phyloP scores from a whole-genome alignment of 169 alveolate genomes.

The Plasmodium adleri region DNA sequence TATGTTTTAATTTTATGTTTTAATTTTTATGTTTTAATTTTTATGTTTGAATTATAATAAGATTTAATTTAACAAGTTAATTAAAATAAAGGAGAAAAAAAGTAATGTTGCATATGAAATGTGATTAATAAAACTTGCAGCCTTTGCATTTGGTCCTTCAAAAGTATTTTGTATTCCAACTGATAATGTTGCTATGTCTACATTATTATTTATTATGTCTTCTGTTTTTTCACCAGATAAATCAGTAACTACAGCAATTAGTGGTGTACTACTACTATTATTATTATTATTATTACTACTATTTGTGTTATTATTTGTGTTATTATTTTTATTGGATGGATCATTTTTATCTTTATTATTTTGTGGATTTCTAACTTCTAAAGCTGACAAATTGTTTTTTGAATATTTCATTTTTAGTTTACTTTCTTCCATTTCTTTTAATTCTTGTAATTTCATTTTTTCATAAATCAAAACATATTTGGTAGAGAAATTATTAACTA shows the following conservation, averaged over 20 bases:
- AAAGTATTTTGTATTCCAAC: conserved; percentile 46
- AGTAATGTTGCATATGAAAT: conserved; percentile 15
- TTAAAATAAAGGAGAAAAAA: background rate
- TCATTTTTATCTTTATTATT: background rate
- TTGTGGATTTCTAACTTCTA: conserved; percentile 36
- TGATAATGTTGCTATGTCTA: conserved; percentile 22
- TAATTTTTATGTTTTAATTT: background rate
- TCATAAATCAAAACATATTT: conserved; percentile 54
- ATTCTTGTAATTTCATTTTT: conserved; percentile 46
- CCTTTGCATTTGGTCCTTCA: background rate
- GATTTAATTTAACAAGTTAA: conserved; percentile 22
- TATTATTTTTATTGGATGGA: background rate
- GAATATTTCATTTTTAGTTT: conserved; percentile 30
- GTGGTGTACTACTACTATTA: conserved; percentile 19
- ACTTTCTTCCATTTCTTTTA: conserved; percentile 45
- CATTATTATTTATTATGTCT: conserved; percentile 43
- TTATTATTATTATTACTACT: background rate
- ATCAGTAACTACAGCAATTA: conserved; percentile 49
- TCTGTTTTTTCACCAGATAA: conserved; percentile 29
- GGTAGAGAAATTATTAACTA: conserved; percentile 37
- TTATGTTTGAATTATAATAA: background rate
- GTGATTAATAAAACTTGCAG: conserved; percentile 10
- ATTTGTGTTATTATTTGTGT: background rate
- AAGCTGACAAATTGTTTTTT: conserved; percentile 18
- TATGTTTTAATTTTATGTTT: background rate